Evolutionary conservation across 2,329 filamentous ascomycete genomes (phyloP).

Genomic region (Verticillium zaregamsianum): DNA sequence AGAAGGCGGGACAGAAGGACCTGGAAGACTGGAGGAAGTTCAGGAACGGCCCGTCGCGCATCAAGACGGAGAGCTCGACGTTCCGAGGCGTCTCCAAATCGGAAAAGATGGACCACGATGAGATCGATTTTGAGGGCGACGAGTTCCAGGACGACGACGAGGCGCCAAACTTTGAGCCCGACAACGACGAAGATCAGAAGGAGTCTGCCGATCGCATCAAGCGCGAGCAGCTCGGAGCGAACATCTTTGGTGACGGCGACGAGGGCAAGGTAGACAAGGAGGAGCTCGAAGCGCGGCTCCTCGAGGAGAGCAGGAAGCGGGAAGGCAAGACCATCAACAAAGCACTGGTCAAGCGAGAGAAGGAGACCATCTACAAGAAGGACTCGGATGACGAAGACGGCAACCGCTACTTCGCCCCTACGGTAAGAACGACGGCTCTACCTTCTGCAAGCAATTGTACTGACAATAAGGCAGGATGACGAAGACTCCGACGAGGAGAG

Average conservation of each 20-base stretch:
- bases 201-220: conserved; percentile 69
- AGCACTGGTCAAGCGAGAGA: conserved; percentile 77
- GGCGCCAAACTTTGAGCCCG: conserved; percentile 66
- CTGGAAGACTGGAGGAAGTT: conserved; percentile 54
- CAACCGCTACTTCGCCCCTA: conserved; percentile 5
- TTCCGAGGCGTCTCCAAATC: conserved; percentile 56
- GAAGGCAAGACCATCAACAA: conserved; percentile 77
- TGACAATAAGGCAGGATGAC: conserved; percentile 38
- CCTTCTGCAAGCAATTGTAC: conserved; percentile 4
- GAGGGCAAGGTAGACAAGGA: conserved; percentile 72
- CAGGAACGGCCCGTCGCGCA: conserved; percentile 49
- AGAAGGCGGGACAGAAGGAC: conserved; percentile 50
- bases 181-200: conserved; percentile 78
- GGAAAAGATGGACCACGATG: conserved; percentile 67
- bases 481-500: conserved; percentile 36
- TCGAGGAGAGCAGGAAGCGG: conserved; percentile 64
- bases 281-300: conserved; percentile 63
- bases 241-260: conserved; percentile 69
- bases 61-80: conserved; percentile 67
- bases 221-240: conserved; percentile 79
- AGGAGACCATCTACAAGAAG: conserved; percentile 80
- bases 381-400: conserved; percentile 47
- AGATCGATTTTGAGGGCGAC: conserved; percentile 63
- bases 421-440: not conserved
- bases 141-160: conserved; percentile 90